A percentile compares a stretch with the other conserved stretches of the same genome.
phyloP scores from a whole-genome alignment of 768 basidiomycete genomes.

The Mycena filopes region DNA sequence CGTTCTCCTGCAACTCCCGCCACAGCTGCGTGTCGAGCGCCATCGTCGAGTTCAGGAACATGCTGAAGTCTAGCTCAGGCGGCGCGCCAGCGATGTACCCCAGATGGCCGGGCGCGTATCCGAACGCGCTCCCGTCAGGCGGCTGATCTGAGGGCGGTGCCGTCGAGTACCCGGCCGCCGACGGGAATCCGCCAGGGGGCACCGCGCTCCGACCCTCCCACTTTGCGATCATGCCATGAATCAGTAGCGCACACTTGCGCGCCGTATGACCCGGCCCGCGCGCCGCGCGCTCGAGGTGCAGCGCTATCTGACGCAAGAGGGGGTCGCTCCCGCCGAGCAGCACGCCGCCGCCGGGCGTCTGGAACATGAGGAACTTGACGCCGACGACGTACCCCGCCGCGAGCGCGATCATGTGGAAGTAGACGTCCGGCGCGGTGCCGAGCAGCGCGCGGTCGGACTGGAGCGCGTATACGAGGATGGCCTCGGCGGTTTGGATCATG shows the following conservation, averaged over 20 bases:
- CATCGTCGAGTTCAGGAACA: conserved; percentile 4
- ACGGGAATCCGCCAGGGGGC: background rate
- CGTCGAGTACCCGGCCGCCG: too few species aligned
- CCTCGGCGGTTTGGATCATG: conserved; percentile 46
- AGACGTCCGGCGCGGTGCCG: conserved; percentile 20
- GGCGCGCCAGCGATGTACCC: background rate
- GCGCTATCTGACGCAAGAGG: conserved; percentile 1
- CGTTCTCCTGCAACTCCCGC: conserved; percentile 1
- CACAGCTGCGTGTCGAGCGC: conserved; percentile 5
- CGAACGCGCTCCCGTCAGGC: background rate
- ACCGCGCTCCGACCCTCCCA: background rate
- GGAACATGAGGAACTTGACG: conserved; percentile 43
- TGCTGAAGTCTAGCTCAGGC: conserved; percentile 7
- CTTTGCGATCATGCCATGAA: background rate
- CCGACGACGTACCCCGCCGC: conserved; percentile 42
- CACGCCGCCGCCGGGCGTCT: background rate
- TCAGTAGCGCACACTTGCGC: background rate
- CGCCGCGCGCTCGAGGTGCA: background rate
- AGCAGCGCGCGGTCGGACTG: conserved; percentile 39
- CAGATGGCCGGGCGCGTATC: background rate
- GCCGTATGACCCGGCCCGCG: conserved; percentile 7
- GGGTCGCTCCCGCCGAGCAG: conserved; percentile 14
- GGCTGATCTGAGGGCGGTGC: background rate
- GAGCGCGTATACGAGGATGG: conserved; percentile 45
- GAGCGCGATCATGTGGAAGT: conserved; percentile 46